Base-by-base conservation (phyloP, 2,329 filamentous ascomycete species). In the Penicillium rolfsii region DNA sequence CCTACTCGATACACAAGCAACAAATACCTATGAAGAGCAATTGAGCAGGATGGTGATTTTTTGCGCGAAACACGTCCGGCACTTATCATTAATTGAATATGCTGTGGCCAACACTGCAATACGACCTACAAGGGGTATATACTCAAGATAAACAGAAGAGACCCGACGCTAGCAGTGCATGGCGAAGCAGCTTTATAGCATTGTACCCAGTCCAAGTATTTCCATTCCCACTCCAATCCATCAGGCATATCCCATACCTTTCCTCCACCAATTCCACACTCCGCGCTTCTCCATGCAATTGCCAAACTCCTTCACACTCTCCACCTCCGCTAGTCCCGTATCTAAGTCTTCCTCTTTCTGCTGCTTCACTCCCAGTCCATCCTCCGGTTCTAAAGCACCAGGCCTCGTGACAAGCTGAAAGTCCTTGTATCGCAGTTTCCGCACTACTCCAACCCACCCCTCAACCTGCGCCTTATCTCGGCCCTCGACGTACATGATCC, bases 401-500 rank as follows among this genome's bases (percentile, higher is more conserved):
- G 86, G 85, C 64, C 84, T 83, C 16, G 77, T 79, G 7, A 83
- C 84, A 50, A 91, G 82, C 63, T 89, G 86, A 56, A 88, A 91
- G 73, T 91, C 89, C 66, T 91, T 91, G 75, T 91, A 91, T 6
- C 87, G 81, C 45, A 91, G 75, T 28, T 82, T 82, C 58, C 89
- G 85, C 2, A 91, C 89, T 1, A 80, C 78, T 11, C 79, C 80
- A 4, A 91, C 87, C 89, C 89, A 92, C 14, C 81, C 79, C 59
- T 79, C 80, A 3, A 91, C 84, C 1, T 80, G 80, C 1, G 70
- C 68, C 66, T 84, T 82, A n/a, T 82, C 77, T 4, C 66, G 64
- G 1, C 86, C 85, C 71, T 91, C 88, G 53, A 88, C 89, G 71
- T 92, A 91, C 90, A 93, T 93, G 66, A 93, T 87, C 1, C 90